Percentiles rank a stretch among this genome's conserved stretches.
These are phyloP conservation scores for Leptographium procerum DNA, from an alignment of 2,329 filamentous ascomycete species.

Conservation along the genomic window DNA sequence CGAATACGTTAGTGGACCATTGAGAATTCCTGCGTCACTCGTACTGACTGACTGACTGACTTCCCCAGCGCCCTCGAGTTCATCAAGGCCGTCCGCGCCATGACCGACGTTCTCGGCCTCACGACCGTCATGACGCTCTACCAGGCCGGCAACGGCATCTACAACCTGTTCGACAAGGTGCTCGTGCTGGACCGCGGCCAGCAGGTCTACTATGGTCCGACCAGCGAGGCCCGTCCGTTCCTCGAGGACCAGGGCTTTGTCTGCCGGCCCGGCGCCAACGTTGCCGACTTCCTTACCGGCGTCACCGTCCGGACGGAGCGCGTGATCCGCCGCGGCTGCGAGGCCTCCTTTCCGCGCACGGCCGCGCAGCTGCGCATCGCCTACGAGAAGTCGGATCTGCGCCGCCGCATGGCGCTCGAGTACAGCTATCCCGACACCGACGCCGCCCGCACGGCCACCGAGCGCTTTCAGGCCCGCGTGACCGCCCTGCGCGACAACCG, in stretches of 20 bases:
- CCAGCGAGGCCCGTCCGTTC: conserved; percentile 48
- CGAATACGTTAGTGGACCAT: too few relatives aligned
- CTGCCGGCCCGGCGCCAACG: conserved; percentile 47
- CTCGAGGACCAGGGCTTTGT: conserved; percentile 57
- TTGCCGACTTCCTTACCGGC: conserved; percentile 66
- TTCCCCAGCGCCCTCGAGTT: conserved; percentile 69
- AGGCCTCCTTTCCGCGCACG: conserved; percentile 49
- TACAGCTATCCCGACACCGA: conserved; percentile 45
- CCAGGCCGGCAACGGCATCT: conserved; percentile 52
- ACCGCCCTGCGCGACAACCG: conserved; percentile 39
- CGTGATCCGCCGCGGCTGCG: conserved; percentile 54
- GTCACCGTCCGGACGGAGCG: conserved; percentile 67
- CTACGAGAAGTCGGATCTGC: conserved; percentile 45
- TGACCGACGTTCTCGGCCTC: conserved; percentile 52
- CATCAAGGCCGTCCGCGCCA: conserved; percentile 54
- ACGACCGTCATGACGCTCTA: conserved; percentile 63
- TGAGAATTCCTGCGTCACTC: too few relatives aligned
- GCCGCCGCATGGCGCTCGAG: conserved; percentile 38
- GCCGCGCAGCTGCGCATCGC: conserved; percentile 48
- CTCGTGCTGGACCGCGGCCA: conserved; percentile 45
- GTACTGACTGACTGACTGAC: too few relatives aligned
- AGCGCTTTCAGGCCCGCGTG: conserved; percentile 34
- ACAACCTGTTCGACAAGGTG: conserved; percentile 51
- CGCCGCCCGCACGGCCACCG: conserved; percentile 35
- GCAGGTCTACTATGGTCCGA: conserved; percentile 51